phyloP scores from a whole-genome alignment of 202 grass and related monocot genomes.

The Panicum hallii region DNA sequence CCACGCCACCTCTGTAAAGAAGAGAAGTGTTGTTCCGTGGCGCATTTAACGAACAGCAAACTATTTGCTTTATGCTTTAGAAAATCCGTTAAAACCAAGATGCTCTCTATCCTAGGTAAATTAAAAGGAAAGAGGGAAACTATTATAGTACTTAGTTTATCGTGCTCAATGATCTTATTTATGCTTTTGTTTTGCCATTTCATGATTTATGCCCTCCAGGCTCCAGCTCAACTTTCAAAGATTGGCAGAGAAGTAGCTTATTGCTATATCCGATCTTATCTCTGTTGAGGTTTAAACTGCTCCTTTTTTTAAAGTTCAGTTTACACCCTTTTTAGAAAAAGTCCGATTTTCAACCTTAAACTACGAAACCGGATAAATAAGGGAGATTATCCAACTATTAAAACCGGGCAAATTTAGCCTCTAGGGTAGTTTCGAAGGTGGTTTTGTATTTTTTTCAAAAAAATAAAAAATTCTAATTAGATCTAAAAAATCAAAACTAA shows the following conservation, averaged over 20 bases:
- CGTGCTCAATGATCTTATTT: slow-evolving; percentile 58
- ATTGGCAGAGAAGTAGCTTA: neutral
- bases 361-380: too few relatives aligned
- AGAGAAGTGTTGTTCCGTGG: slow-evolving; percentile 31
- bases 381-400: too few relatives aligned
- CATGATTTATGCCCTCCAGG: slow-evolving; percentile 27
- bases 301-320: neutral
- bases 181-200: slow-evolving; percentile 50
- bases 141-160: slow-evolving; percentile 49
- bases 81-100: slow-evolving; percentile 60
- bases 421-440: too few relatives aligned
- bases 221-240: slow-evolving; percentile 44
- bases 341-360: too few relatives aligned
- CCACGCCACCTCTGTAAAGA: slow-evolving; percentile 44
- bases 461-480: too few relatives aligned
- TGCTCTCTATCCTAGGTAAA: slow-evolving; percentile 59
- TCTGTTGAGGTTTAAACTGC: slow-evolving; percentile 20
- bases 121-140: slow-evolving; percentile 36
- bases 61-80: slow-evolving; percentile 57
- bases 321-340: too few relatives aligned
- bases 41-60: slow-evolving; percentile 22
- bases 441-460: too few relatives aligned
- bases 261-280: slow-evolving; percentile 20
- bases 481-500: too few relatives aligned
- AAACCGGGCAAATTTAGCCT: too few relatives aligned